A percentile compares a stretch with the other conserved stretches of the same genome.
Evolutionary conservation across 1,284 basidiomycete genomes (phyloP).

Genomic region (Fomitopsis palustris): DNA sequence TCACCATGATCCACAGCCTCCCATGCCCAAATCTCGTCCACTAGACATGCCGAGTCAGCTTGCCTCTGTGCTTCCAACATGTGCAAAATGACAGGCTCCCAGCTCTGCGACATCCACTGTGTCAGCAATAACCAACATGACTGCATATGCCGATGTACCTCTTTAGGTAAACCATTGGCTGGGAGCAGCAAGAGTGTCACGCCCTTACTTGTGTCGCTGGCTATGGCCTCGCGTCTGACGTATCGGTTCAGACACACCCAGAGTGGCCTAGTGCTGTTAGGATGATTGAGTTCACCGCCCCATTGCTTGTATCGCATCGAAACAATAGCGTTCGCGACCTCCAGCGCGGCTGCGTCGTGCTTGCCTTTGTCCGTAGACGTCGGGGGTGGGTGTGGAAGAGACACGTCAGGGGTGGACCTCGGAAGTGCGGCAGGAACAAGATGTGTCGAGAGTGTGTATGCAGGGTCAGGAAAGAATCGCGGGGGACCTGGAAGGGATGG

Average conservation of each 20-base stretch:
- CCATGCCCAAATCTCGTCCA: constrained; percentile 53
- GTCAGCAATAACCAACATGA: constrained; percentile 43
- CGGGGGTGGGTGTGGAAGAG: background rate
- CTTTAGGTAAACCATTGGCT: constrained; percentile 28
- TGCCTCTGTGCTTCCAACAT: constrained; percentile 12
- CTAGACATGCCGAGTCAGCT: constrained; percentile 5
- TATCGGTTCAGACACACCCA: constrained; percentile 26
- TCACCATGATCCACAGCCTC: constrained; percentile 53
- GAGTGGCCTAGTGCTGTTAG: constrained; percentile 8
- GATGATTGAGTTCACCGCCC: constrained; percentile 11
- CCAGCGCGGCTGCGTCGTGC: background rate
- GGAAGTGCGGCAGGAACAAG: background rate
- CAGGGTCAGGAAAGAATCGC: constrained; percentile 1
- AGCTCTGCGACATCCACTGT: constrained; percentile 38
- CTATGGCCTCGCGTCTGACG: constrained; percentile 8
- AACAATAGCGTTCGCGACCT: background rate
- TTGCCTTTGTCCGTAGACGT: background rate
- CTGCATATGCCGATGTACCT: constrained; percentile 10
- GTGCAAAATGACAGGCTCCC: constrained; percentile 22
- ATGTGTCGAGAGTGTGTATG: background rate
- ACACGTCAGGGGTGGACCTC: background rate
- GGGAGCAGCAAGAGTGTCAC: constrained; percentile 24
- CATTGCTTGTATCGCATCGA: constrained; percentile 3
- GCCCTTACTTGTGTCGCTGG: constrained; percentile 12
- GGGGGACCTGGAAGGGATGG: constrained; percentile 23